phyloP scores from a whole-genome alignment of 2,329 filamentous ascomycete species.

The Emericellopsis atlantica region DNA sequence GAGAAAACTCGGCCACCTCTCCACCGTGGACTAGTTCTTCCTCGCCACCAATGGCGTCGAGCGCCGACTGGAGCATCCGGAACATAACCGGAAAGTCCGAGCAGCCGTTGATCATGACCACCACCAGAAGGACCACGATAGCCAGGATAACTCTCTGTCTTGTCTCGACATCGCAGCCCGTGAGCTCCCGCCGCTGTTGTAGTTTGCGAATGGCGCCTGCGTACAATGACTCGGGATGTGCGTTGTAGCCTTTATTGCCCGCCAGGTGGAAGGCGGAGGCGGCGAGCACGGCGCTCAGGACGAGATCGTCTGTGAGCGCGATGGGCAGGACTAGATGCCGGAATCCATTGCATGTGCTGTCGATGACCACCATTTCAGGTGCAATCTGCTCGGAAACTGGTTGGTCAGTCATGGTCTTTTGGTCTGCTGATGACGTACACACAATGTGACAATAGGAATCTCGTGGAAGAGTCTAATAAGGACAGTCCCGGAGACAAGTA shows the following conservation, averaged over 20 bases:
- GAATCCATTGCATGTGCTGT: conserved; percentile 9
- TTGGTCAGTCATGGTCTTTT: neutral
- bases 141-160: conserved; percentile 10
- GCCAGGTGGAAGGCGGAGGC: conserved; percentile 12
- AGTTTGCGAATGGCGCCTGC: conserved; percentile 7
- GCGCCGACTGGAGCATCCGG: conserved; percentile 12
- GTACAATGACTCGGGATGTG: conserved; percentile 7
- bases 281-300: conserved; percentile 13
- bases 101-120: conserved; percentile 11
- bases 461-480: neutral
- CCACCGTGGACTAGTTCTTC: conserved; percentile 6
- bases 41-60: conserved; percentile 12
- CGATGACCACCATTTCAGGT: conserved; percentile 10
- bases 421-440: neutral
- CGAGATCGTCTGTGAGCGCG: conserved; percentile 7
- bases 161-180: conserved; percentile 1
- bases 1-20: conserved; percentile 8
- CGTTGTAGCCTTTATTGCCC: neutral
- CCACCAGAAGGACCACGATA: conserved; percentile 10
- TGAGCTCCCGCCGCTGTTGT: conserved; percentile 7
- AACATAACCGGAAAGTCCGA: conserved; percentile 13
- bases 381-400: conserved; percentile 10
- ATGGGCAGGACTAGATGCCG: conserved; percentile 8
- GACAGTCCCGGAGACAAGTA: too few relatives aligned
- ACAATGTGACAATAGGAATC: neutral